phyloP scores from a whole-genome alignment of 129 eudicot species.

The Kitagawia praeruptora region DNA sequence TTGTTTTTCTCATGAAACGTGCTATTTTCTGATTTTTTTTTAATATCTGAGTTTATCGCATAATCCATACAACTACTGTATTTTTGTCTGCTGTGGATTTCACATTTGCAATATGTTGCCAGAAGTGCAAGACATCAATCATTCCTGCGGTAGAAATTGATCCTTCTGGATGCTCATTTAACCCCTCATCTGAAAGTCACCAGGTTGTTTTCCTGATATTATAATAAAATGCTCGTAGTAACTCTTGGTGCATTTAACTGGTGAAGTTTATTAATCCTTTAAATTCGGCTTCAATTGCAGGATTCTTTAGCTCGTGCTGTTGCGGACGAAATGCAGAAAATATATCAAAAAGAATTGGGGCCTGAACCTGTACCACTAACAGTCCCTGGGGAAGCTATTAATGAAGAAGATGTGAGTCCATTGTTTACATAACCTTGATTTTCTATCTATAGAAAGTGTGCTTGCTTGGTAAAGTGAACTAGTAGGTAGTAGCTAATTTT shows the following conservation, averaged over 20 bases:
- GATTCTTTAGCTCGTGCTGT: constrained; percentile 74
- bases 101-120: constrained; percentile 13
- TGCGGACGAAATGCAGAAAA: constrained; percentile 95
- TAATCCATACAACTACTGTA: neutral
- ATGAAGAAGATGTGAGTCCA: constrained; percentile 70
- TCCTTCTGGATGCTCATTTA: constrained; percentile 87
- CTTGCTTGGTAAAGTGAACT: neutral
- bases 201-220: constrained; percentile 36
- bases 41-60: neutral
- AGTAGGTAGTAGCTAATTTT: neutral
- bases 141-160: constrained; percentile 95
- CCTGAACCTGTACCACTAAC: constrained; percentile 79
- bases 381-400: constrained; percentile 63
- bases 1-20: neutral
- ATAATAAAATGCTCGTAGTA: neutral
- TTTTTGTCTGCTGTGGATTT: constrained; percentile 1
- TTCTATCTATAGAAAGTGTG: neutral
- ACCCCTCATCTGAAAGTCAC: constrained; percentile 73
- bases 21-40: neutral
- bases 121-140: constrained; percentile 40
- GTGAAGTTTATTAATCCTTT: neutral
- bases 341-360: constrained; percentile 61
- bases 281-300: constrained; percentile 17
- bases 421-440: constrained; percentile 5
- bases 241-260: neutral